These are phyloP conservation scores for Phascolomyces articulosus DNA, from an alignment of 371 early-diverging fungal species.

Conservation along the genomic window DNA sequence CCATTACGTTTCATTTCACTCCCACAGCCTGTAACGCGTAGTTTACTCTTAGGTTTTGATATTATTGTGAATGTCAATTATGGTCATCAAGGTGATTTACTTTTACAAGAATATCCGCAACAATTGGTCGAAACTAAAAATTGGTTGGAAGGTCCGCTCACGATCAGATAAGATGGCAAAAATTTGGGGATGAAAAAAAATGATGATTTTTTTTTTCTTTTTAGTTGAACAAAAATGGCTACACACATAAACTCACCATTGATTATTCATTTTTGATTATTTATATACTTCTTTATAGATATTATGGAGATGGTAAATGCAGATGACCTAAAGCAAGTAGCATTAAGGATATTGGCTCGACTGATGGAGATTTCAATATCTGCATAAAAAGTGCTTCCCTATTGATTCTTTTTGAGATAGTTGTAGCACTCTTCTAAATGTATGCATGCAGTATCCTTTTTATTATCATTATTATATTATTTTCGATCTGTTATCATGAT, in stretches of 20 bases:
- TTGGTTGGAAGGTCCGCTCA: conserved; percentile 43
- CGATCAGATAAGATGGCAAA: conserved; percentile 4
- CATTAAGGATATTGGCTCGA: conserved; percentile 13
- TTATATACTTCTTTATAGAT: background rate
- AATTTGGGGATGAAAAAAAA: too few relatives aligned
- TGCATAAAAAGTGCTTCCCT: background rate
- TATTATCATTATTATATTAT: too few relatives aligned
- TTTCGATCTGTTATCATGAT: conserved; percentile 1
- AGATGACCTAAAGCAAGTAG: conserved; percentile 18
- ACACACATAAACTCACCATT: background rate
- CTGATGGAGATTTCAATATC: conserved; percentile 15
- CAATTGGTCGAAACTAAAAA: conserved; percentile 34
- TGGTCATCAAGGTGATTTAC: conserved; percentile 28
- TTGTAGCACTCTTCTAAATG: too few relatives aligned
- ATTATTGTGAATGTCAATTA: conserved; percentile 37
- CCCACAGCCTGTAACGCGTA: conserved; percentile 26
- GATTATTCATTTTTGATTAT: background rate
- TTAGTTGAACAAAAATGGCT: background rate
- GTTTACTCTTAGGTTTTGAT: conserved; percentile 40
- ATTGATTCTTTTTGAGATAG: too few relatives aligned
- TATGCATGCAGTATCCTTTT: too few relatives aligned
- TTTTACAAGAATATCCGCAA: conserved; percentile 32
- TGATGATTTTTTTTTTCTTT: too few relatives aligned
- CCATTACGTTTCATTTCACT: conserved; percentile 34
- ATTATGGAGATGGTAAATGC: conserved; percentile 17